These are phyloP conservation scores for Biscutella auriculata DNA, from an alignment of 441 rosid species.

Conservation along the genomic window DNA sequence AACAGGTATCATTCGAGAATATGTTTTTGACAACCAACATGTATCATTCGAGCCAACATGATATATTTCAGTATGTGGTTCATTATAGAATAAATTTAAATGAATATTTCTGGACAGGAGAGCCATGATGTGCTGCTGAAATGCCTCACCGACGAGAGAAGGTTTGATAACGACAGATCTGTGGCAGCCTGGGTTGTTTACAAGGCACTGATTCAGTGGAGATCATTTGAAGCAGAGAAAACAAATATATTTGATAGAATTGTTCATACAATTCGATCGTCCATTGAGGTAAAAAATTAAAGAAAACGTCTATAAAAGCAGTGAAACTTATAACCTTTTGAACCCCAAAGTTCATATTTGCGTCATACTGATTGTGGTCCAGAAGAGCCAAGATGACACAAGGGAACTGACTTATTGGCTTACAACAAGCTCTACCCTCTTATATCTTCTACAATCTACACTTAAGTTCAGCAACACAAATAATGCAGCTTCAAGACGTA, in stretches of 20 bases:
- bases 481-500: slow-evolving; percentile 29
- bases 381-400: slow-evolving; percentile 39
- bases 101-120: slow-evolving; percentile 32
- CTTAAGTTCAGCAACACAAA: slow-evolving; percentile 42
- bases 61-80: background rate
- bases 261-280: slow-evolving; percentile 42
- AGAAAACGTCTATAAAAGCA: background rate
- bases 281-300: slow-evolving; percentile 37
- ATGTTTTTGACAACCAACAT: slow-evolving; percentile 26
- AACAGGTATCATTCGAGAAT: slow-evolving; percentile 30
- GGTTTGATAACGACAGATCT: slow-evolving; percentile 37
- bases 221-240: slow-evolving; percentile 63
- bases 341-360: background rate
- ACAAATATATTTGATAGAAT: slow-evolving; percentile 53
- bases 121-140: slow-evolving; percentile 46
- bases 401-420: slow-evolving; percentile 56
- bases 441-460: slow-evolving; percentile 51
- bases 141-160: slow-evolving; percentile 37
- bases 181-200: slow-evolving; percentile 52
- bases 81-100: background rate
- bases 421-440: slow-evolving; percentile 52
- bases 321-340: background rate
- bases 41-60: slow-evolving; percentile 19
- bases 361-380: slow-evolving; percentile 8
- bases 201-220: slow-evolving; percentile 60